Conservation (phyloP, 1,284 basidiomycete species). For the Coniophora puteana region DNA sequence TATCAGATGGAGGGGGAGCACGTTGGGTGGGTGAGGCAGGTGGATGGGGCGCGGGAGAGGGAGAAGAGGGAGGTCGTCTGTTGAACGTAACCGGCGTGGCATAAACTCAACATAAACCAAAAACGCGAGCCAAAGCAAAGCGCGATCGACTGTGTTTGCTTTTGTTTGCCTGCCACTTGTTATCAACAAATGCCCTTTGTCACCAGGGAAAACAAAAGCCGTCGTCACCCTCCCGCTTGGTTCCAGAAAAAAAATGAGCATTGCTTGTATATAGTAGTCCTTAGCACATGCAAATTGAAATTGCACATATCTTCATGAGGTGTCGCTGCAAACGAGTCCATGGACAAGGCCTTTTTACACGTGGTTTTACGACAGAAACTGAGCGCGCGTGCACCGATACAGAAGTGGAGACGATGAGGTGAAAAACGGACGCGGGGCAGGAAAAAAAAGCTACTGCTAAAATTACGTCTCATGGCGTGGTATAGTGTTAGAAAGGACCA, state of each 20-base stretch:
- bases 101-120: conserved; percentile 9
- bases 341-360: no score
- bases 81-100: conserved; percentile 5
- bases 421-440: no score
- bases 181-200: not conserved
- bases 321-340: not conserved
- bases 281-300: not conserved
- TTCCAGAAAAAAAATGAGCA: not conserved
- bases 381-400: no score
- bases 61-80: not conserved
- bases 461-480: not conserved
- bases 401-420: no score
- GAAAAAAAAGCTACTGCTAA: no score
- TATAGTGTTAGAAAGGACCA: not conserved
- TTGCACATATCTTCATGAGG: not conserved
- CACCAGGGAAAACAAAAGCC: not conserved
- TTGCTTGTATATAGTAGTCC: not conserved
- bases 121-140: conserved; percentile 8
- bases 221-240: not conserved
- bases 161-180: conserved; percentile 16
- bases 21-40: not conserved
- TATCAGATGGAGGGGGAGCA: not conserved
- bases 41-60: not conserved
- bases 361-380: no score
- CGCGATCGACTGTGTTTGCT: conserved; percentile 19